Conservation (phyloP, 306 rosid species). For the Sophora flavescens region DNA sequence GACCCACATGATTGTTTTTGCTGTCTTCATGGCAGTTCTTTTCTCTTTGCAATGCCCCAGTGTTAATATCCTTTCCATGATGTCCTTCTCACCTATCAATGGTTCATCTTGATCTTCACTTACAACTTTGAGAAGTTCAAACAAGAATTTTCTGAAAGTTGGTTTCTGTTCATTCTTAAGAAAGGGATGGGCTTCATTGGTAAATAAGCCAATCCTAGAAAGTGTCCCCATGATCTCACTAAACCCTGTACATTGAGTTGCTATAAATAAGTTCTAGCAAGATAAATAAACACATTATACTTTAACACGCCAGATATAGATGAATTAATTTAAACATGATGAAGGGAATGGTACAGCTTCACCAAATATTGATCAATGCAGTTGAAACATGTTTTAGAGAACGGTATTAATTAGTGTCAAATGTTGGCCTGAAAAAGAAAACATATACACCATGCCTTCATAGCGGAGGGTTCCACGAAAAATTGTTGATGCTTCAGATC, state of each 20-base stretch:
- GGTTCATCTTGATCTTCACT: slow-evolving; percentile 45
- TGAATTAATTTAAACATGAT: slow-evolving; percentile 20
- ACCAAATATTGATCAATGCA: slow-evolving; percentile 8
- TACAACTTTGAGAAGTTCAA: slow-evolving; percentile 66
- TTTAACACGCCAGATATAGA: neutral
- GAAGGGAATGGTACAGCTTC: neutral
- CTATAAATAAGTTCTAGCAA: slow-evolving; percentile 26
- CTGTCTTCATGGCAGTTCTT: slow-evolving; percentile 68
- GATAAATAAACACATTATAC: slow-evolving; percentile 18
- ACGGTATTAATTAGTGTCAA: slow-evolving; percentile 16
- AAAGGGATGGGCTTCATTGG: slow-evolving; percentile 63
- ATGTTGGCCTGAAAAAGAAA: slow-evolving; percentile 14
- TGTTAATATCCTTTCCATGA: slow-evolving; percentile 60
- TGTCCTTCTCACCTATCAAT: slow-evolving; percentile 62
- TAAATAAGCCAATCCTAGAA: slow-evolving; percentile 81
- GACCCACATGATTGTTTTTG: slow-evolving; percentile 83
- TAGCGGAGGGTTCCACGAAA: slow-evolving; percentile 98
- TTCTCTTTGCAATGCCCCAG: slow-evolving; percentile 75
- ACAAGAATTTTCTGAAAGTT: slow-evolving; percentile 67
- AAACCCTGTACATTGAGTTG: slow-evolving; percentile 61
- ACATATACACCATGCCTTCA: slow-evolving; percentile 70
- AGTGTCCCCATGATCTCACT: slow-evolving; percentile 86
- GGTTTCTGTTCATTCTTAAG: slow-evolving; percentile 64
- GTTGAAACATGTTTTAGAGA: slow-evolving; percentile 29
- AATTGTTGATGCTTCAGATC: slow-evolving; percentile 80